Percentiles rank a stretch among this genome's conserved stretches.
These are phyloP conservation scores for Monosporascus sp. DNA, from an alignment of 2,329 filamentous ascomycete genomes.

Conservation along the genomic window DNA sequence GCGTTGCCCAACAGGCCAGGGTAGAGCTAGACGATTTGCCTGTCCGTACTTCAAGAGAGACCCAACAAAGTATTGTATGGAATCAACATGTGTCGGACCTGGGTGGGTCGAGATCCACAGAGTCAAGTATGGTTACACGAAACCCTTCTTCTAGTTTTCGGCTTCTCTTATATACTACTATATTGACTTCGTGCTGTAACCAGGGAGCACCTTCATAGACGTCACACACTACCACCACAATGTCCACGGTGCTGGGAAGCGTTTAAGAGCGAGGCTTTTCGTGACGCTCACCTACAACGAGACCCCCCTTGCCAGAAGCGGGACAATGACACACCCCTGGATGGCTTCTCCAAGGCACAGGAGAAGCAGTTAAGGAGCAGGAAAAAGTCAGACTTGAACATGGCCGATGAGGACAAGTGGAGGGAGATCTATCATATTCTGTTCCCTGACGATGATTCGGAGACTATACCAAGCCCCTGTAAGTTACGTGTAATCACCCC, in stretches of 20 bases:
- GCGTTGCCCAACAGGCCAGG: background rate
- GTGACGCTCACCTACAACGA: background rate
- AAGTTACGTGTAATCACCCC: background rate
- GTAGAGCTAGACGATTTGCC: background rate
- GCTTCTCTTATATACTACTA: too few species aligned
- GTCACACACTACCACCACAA: background rate
- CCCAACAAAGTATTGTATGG: background rate
- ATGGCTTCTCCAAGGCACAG: background rate
- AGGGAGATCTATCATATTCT: background rate
- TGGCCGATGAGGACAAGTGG: slow-evolving; percentile 1
- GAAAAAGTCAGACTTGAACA: slow-evolving; percentile 1
- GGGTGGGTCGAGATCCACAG: slow-evolving; percentile 1
- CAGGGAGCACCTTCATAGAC: background rate
- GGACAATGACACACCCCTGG: background rate
- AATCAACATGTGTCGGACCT: slow-evolving; percentile 1
- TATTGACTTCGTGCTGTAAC: background rate
- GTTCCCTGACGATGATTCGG: background rate
- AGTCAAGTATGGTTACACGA: background rate
- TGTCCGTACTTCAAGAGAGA: slow-evolving; percentile 2
- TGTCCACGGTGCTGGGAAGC: background rate
- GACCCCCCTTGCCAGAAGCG: background rate
- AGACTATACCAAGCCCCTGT: slow-evolving; percentile 1
- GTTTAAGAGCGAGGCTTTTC: background rate
- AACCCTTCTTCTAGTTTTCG: too few species aligned
- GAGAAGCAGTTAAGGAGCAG: background rate